Conservation (phyloP, 257 asterid genomes). For the Rehmannia glutinosa region DNA sequence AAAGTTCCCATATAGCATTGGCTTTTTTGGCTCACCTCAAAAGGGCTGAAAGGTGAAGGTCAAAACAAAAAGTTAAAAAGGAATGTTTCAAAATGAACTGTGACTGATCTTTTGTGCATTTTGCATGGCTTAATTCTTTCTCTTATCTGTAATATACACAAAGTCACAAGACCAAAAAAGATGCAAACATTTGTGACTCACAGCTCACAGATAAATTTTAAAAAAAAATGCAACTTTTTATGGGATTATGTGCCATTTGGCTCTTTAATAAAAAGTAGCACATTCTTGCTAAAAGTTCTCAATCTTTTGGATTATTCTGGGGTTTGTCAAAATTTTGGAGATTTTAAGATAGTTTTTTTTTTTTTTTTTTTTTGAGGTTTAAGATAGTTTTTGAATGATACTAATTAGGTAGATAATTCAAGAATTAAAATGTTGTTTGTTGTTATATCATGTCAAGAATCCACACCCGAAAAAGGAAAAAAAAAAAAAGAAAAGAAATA, state of each 20-base stretch:
- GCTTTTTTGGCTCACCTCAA: slow-evolving; percentile 39
- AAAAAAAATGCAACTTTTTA: slow-evolving; percentile 25
- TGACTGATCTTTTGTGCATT: slow-evolving; percentile 29
- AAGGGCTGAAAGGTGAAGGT: slow-evolving; percentile 82
- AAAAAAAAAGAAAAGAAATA: neutral
- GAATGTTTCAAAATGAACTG: slow-evolving; percentile 17
- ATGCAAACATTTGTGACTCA: slow-evolving; percentile 31
- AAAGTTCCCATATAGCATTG: neutral
- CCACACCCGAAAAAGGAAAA: too few species aligned
- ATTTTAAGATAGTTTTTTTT: too few species aligned
- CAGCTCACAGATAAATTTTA: slow-evolving; percentile 48
- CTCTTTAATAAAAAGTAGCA: slow-evolving; percentile 4
- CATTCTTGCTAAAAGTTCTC: slow-evolving; percentile 26
- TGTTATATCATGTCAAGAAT: too few species aligned
- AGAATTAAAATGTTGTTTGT: neutral
- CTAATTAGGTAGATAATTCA: neutral
- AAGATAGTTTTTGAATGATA: neutral
- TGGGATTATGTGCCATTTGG: slow-evolving; percentile 32
- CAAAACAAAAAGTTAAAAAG: slow-evolving; percentile 42
- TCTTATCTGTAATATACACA: neutral
- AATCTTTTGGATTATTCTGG: slow-evolving; percentile 16
- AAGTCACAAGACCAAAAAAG: slow-evolving; percentile 28
- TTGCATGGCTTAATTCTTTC: slow-evolving; percentile 30
- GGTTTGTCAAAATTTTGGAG: slow-evolving; percentile 8
- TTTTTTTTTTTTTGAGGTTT: too few species aligned